A percentile compares a stretch with the other conserved stretches of the same genome.
phyloP scores from a whole-genome alignment of 2,329 filamentous ascomycete species.

The Rutstroemia sp. region DNA sequence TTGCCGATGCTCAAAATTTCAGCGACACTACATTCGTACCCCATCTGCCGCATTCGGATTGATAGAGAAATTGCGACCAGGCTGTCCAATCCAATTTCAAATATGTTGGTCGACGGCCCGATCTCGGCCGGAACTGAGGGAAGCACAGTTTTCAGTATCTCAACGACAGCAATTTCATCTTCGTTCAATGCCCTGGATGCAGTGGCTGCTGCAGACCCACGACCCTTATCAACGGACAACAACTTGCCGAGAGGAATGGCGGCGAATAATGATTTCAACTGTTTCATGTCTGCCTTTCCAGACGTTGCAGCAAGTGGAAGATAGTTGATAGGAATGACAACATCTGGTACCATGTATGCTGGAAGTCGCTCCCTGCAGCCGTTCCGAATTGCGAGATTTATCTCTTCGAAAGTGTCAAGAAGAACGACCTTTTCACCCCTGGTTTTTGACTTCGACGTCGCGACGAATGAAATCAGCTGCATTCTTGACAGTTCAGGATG shows the following conservation, averaged over 20 bases:
- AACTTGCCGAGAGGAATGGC: not conserved
- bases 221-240: not conserved
- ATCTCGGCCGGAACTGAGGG: not conserved
- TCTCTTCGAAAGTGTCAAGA: constrained; percentile 6
- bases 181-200: not conserved
- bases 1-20: not conserved
- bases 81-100: not conserved
- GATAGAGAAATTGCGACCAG: constrained; percentile 1
- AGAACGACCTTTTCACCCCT: not conserved
- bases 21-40: not conserved
- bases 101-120: not conserved
- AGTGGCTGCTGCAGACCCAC: not conserved
- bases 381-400: constrained; percentile 35
- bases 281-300: not conserved
- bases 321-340: not conserved
- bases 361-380: constrained; percentile 21
- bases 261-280: not conserved
- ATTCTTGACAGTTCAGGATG: not conserved
- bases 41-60: not conserved
- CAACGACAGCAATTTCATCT: not conserved
- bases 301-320: constrained; percentile 1
- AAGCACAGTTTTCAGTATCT: constrained; percentile 1
- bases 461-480: not conserved
- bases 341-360: constrained; percentile 2
- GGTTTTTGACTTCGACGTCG: not conserved